Evolutionary conservation across 768 basidiomycete genomes (phyloP).

Genomic region (Hericium alpestre): DNA sequence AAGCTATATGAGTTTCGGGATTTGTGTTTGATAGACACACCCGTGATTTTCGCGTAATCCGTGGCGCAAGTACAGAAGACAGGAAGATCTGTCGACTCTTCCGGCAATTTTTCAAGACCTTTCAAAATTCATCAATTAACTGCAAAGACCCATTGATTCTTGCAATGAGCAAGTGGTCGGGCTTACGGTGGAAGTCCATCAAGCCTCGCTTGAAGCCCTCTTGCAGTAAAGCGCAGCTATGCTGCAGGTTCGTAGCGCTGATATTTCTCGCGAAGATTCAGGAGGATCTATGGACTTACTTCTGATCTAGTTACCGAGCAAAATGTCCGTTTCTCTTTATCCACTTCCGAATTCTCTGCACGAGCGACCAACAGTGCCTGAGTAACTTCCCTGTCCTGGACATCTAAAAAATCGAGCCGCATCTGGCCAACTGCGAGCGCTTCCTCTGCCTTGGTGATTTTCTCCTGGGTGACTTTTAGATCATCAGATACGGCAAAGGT

Average conservation of each 20-base stretch:
- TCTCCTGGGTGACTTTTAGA: neutral
- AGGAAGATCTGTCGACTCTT: neutral
- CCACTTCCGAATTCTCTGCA: neutral
- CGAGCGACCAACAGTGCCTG: neutral
- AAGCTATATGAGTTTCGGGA: neutral
- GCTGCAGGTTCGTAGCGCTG: neutral
- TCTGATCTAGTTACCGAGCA: neutral
- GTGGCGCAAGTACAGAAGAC: neutral
- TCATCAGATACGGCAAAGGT: neutral
- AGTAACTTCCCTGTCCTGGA: neutral
- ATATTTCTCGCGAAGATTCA: neutral
- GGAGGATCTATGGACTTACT: neutral
- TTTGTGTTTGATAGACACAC: neutral
- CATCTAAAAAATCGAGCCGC: neutral
- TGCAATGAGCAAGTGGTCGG: too few relatives aligned
- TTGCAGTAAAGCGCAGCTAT: neutral
- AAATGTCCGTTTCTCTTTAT: neutral
- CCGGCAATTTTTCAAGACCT: neutral
- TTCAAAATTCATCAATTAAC: neutral
- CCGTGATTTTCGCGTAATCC: neutral
- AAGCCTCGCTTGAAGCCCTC: neutral
- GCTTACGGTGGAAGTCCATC: neutral
- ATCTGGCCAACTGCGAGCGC: neutral
- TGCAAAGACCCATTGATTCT: too few relatives aligned
- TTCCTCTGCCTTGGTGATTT: neutral